These are phyloP conservation scores for Neocatenulostroma microsporum DNA, from an alignment of 2,329 filamentous ascomycete species.

Conservation along the genomic window DNA sequence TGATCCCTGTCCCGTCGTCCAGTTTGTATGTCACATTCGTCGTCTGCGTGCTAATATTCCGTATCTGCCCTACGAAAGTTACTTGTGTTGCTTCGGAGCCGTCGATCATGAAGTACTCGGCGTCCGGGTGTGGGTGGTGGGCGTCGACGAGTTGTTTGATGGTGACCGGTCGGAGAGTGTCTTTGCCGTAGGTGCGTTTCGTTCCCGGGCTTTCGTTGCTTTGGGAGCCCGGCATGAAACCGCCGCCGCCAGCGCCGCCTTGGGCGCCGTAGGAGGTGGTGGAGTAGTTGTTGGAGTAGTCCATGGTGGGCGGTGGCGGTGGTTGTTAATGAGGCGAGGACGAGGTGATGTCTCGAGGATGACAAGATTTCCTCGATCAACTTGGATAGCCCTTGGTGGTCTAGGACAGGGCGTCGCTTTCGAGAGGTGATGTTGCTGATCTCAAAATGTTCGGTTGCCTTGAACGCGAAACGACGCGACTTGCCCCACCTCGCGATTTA, in stretches of 20 bases:
- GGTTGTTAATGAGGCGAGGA: background rate
- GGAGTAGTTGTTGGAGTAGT: slow-evolving; percentile 38
- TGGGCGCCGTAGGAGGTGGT: slow-evolving; percentile 50
- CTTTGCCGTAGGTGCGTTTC: slow-evolving; percentile 58
- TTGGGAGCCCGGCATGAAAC: slow-evolving; percentile 48
- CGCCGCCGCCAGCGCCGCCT: slow-evolving; percentile 50
- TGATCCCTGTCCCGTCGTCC: slow-evolving; percentile 86
- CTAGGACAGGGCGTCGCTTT: too few relatives aligned
- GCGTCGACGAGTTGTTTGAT: slow-evolving; percentile 90
- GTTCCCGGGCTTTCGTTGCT: slow-evolving; percentile 33
- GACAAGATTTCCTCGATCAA: too few relatives aligned
- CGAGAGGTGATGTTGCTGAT: too few relatives aligned
- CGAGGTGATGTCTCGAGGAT: too few relatives aligned
- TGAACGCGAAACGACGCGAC: too few relatives aligned
- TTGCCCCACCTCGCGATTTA: too few relatives aligned
- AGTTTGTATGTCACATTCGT: slow-evolving; percentile 90
- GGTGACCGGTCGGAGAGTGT: slow-evolving; percentile 85
- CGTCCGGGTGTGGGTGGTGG: slow-evolving; percentile 63
- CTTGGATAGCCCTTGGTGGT: too few relatives aligned
- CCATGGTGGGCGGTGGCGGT: slow-evolving; percentile 6
- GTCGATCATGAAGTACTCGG: slow-evolving; percentile 73
- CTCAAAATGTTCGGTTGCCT: too few relatives aligned
- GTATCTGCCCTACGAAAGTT: slow-evolving; percentile 85
- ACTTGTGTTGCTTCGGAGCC: slow-evolving; percentile 61
- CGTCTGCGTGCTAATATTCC: slow-evolving; percentile 72